Evolutionary conservation across 179 eudicot genomes (phyloP).

Genomic region (Gypsophila paniculata): DNA sequence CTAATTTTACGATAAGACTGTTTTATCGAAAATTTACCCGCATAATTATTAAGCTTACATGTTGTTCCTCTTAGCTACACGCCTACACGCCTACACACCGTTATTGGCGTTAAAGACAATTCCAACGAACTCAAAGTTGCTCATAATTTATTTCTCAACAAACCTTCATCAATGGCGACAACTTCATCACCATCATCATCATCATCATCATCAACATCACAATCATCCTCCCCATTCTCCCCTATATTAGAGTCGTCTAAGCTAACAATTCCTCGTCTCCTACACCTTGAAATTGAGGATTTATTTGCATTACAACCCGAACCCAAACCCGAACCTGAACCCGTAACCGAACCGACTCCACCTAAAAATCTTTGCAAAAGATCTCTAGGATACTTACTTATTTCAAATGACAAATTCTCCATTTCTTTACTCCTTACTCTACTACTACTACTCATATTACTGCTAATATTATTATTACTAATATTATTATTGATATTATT

Average conservation of each 20-base stretch:
- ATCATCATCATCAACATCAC: conserved; percentile 36
- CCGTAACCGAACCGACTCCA: no score
- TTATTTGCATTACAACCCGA: neutral
- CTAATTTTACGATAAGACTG: no score
- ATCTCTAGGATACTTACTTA: conserved; percentile 54
- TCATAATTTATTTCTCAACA: neutral
- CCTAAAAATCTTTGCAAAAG: conserved; percentile 56
- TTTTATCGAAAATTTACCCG: no score
- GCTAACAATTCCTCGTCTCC: neutral
- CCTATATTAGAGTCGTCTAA: conserved; percentile 18
- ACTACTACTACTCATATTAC: neutral
- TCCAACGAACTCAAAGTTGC: neutral
- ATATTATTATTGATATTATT: conserved; percentile 1
- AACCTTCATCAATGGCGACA: conserved; percentile 26
- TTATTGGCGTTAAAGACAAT: no score
- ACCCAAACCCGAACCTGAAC: no score
- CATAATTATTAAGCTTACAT: no score
- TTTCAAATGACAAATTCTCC: conserved; percentile 50
- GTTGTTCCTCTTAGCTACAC: no score
- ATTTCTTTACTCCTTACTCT: conserved; percentile 38
- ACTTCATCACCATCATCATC: neutral
- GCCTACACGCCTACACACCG: no score
- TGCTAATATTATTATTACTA: neutral
- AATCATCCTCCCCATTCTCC: conserved; percentile 29
- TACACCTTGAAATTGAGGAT: neutral